These are phyloP conservation scores for Botrytis sinoallii DNA, from an alignment of 2,329 filamentous ascomycete genomes.

Conservation along the genomic window DNA sequence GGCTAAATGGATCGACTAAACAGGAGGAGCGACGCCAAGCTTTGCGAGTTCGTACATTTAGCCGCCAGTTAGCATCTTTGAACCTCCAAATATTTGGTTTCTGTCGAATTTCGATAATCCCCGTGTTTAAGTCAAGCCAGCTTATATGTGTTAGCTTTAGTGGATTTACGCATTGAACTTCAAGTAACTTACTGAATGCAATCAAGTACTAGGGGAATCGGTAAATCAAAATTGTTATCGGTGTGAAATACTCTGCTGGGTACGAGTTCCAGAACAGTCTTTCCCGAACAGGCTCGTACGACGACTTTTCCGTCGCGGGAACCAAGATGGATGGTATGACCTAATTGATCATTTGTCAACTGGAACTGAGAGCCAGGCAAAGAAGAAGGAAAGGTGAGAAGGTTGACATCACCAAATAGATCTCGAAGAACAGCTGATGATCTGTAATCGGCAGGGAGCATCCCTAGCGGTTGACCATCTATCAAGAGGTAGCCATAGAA, in stretches of 20 bases:
- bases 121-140: conserved; percentile 52
- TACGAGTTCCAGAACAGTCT: conserved; percentile 39
- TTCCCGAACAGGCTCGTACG: conserved; percentile 42
- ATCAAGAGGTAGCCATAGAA: conserved; percentile 49
- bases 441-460: conserved; percentile 51
- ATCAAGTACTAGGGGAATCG: conserved; percentile 46
- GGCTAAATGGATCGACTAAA: conserved; percentile 50
- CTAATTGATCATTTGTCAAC: conserved; percentile 37
- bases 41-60: conserved; percentile 37
- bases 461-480: conserved; percentile 48
- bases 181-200: conserved; percentile 44
- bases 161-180: too few species aligned
- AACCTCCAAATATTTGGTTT: conserved; percentile 42
- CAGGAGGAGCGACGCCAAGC: conserved; percentile 34
- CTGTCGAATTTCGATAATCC: conserved; percentile 51
- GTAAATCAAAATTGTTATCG: conserved; percentile 46
- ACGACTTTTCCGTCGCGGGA: conserved; percentile 42
- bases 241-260: conserved; percentile 37
- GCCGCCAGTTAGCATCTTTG: conserved; percentile 41
- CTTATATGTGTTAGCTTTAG: not conserved
- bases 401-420: conserved; percentile 52
- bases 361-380: conserved; percentile 53
- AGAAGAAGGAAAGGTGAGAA: conserved; percentile 52
- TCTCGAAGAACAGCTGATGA: conserved; percentile 43
- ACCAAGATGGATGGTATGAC: conserved; percentile 54